phyloP scores from a whole-genome alignment of 352 stramenopile species.

The Globisporangium cederbergense region DNA sequence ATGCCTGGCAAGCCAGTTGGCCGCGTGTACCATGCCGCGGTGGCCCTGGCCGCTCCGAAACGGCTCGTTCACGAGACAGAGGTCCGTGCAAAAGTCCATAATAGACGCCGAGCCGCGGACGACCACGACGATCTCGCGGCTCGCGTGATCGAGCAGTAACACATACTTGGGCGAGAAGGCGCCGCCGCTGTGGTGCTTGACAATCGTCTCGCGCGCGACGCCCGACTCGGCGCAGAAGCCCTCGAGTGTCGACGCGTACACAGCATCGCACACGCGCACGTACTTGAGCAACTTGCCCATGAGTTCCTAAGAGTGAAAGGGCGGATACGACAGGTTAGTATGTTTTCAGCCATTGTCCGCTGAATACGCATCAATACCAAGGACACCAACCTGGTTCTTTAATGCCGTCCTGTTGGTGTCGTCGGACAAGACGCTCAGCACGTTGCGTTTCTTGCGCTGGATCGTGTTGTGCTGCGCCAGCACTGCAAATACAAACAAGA shows the following conservation, averaged over 20 bases:
- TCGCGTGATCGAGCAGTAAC: slow-evolving; percentile 53
- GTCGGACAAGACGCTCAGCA: slow-evolving; percentile 23
- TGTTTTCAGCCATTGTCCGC: no score
- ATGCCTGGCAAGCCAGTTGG: slow-evolving; percentile 63
- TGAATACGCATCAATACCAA: no score
- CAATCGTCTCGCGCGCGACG: slow-evolving; percentile 33
- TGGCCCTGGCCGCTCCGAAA: slow-evolving; percentile 69
- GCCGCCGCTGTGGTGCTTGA: slow-evolving; percentile 54
- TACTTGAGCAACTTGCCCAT: slow-evolving; percentile 20
- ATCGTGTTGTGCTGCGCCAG: slow-evolving; percentile 67
- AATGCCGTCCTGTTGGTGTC: slow-evolving; percentile 26
- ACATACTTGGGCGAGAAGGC: slow-evolving; percentile 79
- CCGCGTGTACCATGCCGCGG: slow-evolving; percentile 77
- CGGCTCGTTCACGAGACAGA: slow-evolving; percentile 75
- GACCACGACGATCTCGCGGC: slow-evolving; percentile 53
- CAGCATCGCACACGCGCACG: slow-evolving; percentile 50
- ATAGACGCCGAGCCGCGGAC: slow-evolving; percentile 71
- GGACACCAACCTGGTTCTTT: slow-evolving; percentile 11
- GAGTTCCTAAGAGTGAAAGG: slow-evolving; percentile 3
- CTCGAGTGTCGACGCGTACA: slow-evolving; percentile 55
- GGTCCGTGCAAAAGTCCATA: slow-evolving; percentile 78
- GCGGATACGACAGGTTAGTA: no score
- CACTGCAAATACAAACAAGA: slow-evolving; percentile 17
- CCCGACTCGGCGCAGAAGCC: slow-evolving; percentile 55
- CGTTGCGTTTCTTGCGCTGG: slow-evolving; percentile 25